These are phyloP conservation scores for Histomonas meleagridis DNA, from an alignment of 208 protist species.

Conservation along the genomic window DNA sequence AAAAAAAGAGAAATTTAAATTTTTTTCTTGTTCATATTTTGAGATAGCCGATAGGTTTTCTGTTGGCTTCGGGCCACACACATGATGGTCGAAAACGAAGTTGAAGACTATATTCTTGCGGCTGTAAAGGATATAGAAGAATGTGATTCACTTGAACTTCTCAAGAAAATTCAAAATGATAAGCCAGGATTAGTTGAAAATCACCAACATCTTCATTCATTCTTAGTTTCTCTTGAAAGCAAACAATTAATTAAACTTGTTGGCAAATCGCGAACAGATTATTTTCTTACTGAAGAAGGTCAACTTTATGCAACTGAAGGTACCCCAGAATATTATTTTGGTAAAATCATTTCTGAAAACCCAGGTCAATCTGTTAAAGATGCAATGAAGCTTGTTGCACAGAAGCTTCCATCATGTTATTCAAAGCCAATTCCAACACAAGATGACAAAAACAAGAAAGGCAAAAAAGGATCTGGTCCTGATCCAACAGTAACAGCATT, in stretches of 20 bases:
- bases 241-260: background rate
- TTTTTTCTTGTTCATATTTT: too few relatives aligned
- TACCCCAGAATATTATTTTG: slow-evolving; percentile 37
- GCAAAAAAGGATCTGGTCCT: too few relatives aligned
- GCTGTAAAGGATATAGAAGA: background rate
- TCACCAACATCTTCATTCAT: background rate
- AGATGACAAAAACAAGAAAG: too few relatives aligned
- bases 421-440: background rate
- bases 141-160: background rate
- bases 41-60: too few relatives aligned
- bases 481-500: background rate
- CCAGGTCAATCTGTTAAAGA: background rate
- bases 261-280: background rate
- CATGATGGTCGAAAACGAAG: too few relatives aligned
- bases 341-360: background rate
- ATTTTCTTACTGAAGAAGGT: slow-evolving; percentile 36
- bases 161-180: background rate
- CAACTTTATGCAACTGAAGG: background rate
- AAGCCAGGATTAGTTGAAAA: background rate
- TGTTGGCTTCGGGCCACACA: too few relatives aligned
- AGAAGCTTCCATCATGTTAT: background rate
- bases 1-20: too few relatives aligned
- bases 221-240: background rate
- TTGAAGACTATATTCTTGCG: background rate
- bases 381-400: background rate